Evolutionary conservation across 73 alveolate species (phyloP).

Genomic region (Paramecium caudatum): DNA sequence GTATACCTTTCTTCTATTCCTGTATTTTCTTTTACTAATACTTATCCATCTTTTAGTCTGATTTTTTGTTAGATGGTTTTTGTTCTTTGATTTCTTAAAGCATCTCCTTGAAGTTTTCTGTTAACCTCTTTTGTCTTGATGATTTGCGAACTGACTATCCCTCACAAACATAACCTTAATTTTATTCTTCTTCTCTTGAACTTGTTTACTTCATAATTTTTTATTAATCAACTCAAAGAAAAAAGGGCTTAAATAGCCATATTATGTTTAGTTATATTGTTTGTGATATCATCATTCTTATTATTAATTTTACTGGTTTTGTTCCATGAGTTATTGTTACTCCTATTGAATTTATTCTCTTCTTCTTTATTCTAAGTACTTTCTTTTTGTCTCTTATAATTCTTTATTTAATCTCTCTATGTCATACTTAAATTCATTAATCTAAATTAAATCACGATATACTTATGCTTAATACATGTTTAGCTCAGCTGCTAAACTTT

Average conservation of each 20-base stretch:
- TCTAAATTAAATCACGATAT: neutral
- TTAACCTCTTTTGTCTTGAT: constrained; percentile 47
- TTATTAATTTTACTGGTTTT: constrained; percentile 36
- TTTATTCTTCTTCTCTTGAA: neutral
- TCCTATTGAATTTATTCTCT: constrained; percentile 81
- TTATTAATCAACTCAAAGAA: constrained; percentile 35
- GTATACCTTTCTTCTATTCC: neutral
- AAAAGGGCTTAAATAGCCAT: constrained; percentile 15
- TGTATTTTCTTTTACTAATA: neutral
- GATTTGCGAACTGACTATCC: constrained; percentile 21
- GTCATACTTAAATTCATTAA: constrained; percentile 94
- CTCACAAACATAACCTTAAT: neutral
- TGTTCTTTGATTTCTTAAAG: constrained; percentile 11
- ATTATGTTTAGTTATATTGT: neutral
- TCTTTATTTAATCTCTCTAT: constrained; percentile 95
- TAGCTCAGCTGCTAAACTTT: constrained; percentile 95
- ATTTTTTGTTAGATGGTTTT: neutral
- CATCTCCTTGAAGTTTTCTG: constrained; percentile 49
- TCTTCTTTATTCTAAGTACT: constrained; percentile 91
- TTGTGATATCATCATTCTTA: constrained; percentile 20
- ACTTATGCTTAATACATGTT: constrained; percentile 97
- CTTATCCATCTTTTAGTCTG: neutral
- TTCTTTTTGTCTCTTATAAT: constrained; percentile 93
- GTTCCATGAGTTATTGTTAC: constrained; percentile 41
- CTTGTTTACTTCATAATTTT: constrained; percentile 31